Conservation (phyloP, 192 early-diverging fungal species). For the Backusella tarrabulga region DNA sequence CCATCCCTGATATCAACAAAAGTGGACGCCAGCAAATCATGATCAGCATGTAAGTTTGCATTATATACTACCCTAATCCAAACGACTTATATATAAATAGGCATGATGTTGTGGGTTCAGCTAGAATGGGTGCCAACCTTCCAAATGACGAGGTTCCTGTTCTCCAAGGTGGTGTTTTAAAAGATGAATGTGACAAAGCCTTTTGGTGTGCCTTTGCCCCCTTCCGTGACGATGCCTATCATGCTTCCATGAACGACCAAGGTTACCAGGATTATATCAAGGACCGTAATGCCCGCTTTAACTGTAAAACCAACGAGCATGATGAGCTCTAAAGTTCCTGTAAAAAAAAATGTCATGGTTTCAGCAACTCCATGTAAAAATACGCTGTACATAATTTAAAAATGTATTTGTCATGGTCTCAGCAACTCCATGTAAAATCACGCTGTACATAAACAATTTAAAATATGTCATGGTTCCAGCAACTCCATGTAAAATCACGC, state of each 20-base stretch:
- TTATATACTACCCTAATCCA: background rate
- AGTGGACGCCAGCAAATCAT: slow-evolving; percentile 27
- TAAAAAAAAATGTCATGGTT: background rate
- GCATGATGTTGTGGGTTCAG: slow-evolving; percentile 16
- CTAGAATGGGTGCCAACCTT: slow-evolving; percentile 16
- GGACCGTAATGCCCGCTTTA: background rate
- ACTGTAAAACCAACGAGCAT: background rate
- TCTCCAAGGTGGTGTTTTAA: slow-evolving; percentile 17
- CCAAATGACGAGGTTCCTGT: slow-evolving; percentile 4
- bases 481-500: slow-evolving; percentile 29
- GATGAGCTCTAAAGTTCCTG: background rate
- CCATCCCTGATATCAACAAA: slow-evolving; percentile 27
- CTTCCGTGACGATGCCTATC: slow-evolving; percentile 15
- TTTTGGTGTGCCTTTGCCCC: slow-evolving; percentile 18
- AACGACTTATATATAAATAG: background rate
- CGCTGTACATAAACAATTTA: slow-evolving; percentile 16
- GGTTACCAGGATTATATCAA: slow-evolving; percentile 15
- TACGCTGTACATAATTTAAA: slow-evolving; percentile 22
- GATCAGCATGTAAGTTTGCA: slow-evolving; percentile 16
- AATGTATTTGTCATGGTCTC: slow-evolving; percentile 4
- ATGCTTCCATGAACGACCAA: slow-evolving; percentile 8
- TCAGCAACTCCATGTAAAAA: slow-evolving; percentile 27
- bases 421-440: slow-evolving; percentile 29
- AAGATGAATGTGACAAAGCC: slow-evolving; percentile 21
- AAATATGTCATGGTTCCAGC: slow-evolving; percentile 17